Percentiles rank a stretch among this genome's conserved stretches.
Conservation (phyloP, 1,284 basidiomycete species). For the Apiotrichum laibachii region DNA sequence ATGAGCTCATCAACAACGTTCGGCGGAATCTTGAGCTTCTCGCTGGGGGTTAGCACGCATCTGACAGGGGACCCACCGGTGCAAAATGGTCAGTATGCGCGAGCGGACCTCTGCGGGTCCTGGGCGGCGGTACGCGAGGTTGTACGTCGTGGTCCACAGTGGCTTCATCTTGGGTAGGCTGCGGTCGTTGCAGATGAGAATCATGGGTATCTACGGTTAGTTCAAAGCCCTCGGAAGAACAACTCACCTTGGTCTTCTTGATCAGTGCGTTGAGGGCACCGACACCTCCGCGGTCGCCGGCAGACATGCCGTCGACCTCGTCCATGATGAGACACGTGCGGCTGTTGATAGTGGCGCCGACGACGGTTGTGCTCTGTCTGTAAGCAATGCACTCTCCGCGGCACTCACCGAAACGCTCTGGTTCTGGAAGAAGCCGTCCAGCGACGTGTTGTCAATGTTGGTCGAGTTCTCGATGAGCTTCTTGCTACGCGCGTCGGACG, state of each 20-base stretch:
- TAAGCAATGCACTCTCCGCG: background rate
- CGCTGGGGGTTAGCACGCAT: conserved; percentile 55
- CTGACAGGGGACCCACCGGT: conserved; percentile 61
- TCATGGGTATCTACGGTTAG: conserved; percentile 76
- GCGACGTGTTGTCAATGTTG: conserved; percentile 79
- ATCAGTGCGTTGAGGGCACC: conserved; percentile 89
- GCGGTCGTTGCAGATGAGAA: conserved; percentile 94
- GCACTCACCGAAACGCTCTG: conserved; percentile 55
- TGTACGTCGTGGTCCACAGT: conserved; percentile 69
- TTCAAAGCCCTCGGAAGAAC: background rate
- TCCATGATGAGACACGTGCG: conserved; percentile 95
- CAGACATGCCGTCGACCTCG: conserved; percentile 98
- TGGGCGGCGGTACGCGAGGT: conserved; percentile 74
- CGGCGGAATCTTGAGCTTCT: conserved; percentile 84
- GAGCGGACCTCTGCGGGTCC: conserved; percentile 72
- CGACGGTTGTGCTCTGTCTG: conserved; percentile 61
- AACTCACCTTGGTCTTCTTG: conserved; percentile 78
- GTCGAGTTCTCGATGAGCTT: conserved; percentile 91
- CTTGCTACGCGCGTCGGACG: conserved; percentile 92
- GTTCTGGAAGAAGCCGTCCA: conserved; percentile 82
- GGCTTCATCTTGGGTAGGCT: conserved; percentile 87
- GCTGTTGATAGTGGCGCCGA: conserved; percentile 70
- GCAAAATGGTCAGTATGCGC: conserved; percentile 80
- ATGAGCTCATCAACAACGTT: conserved; percentile 93
- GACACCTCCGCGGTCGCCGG: conserved; percentile 92